These are phyloP conservation scores for Coccinonectria pachysandricola DNA, from an alignment of 2,329 filamentous ascomycete species.

Conservation along the genomic window DNA sequence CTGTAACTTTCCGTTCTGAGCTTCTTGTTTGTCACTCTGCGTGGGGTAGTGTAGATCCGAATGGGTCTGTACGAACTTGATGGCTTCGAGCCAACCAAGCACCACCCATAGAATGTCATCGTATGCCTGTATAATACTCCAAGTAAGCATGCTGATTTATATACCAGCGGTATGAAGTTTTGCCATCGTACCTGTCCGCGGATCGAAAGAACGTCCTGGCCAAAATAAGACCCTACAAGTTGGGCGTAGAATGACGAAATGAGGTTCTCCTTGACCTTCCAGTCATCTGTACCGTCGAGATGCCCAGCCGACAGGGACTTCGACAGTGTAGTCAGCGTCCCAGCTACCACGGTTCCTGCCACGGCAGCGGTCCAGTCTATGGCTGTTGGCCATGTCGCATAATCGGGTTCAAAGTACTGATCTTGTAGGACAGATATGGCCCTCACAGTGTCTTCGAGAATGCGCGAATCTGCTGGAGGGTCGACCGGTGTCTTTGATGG, in stretches of 20 bases:
- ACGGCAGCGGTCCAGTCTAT: conserved; percentile 96
- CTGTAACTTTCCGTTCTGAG: conserved; percentile 13
- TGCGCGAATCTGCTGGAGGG: conserved; percentile 9
- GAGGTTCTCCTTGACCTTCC: conserved; percentile 59
- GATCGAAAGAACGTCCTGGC: conserved; percentile 67
- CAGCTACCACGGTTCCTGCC: conserved; percentile 67
- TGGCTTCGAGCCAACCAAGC: conserved; percentile 76
- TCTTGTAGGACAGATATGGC: conserved; percentile 69
- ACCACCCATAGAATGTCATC: conserved; percentile 97
- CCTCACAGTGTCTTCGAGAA: conserved; percentile 42
- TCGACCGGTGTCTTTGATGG: conserved; percentile 3
- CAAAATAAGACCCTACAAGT: conserved; percentile 69
- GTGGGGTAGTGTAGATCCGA: conserved; percentile 47
- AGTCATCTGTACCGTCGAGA: conserved; percentile 25
- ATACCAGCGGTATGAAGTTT: too few relatives aligned
- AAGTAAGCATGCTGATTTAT: background rate
- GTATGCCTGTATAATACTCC: conserved; percentile 49
- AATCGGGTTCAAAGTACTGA: conserved; percentile 64
- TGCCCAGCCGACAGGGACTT: conserved; percentile 36
- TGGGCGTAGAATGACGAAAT: conserved; percentile 77
- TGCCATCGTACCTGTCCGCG: conserved; percentile 39
- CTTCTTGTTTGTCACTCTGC: conserved; percentile 2
- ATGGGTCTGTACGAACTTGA: conserved; percentile 67
- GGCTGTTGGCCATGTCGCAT: conserved; percentile 71
- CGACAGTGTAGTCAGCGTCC: conserved; percentile 61